Percentiles rank a stretch among this genome's conserved stretches.
phyloP scores from a whole-genome alignment of 106 monocot species.

The Agapanthus africanus region DNA sequence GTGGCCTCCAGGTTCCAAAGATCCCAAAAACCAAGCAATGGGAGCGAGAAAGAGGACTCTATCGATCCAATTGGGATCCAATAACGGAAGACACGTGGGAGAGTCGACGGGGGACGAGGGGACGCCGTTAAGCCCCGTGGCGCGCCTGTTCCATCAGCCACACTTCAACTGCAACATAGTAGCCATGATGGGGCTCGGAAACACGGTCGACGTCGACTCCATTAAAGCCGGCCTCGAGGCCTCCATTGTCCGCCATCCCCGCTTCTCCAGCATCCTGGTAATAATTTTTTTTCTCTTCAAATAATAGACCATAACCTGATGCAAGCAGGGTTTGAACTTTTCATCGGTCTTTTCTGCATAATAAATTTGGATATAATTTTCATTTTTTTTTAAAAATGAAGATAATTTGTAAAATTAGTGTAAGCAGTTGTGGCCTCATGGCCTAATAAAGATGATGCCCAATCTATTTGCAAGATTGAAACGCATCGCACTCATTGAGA shows the following conservation, averaged over 20 bases:
- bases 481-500: too few species aligned
- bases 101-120: conserved; percentile 6
- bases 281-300: neutral
- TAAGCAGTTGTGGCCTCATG: too few species aligned
- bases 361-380: too few species aligned
- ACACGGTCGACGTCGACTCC: conserved; percentile 31
- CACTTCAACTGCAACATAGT: conserved; percentile 70
- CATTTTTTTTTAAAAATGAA: too few species aligned
- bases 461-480: too few species aligned
- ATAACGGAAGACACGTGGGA: too few species aligned
- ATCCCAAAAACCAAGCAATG: neutral
- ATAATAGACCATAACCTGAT: too few species aligned
- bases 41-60: conserved; percentile 12
- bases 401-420: too few species aligned
- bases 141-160: conserved; percentile 64
- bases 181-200: conserved; percentile 34
- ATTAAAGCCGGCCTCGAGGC: conserved; percentile 39
- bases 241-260: conserved; percentile 50
- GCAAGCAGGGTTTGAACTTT: too few species aligned
- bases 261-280: conserved; percentile 64
- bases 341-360: too few species aligned
- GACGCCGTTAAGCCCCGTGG: conserved; percentile 63
- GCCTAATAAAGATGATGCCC: too few species aligned
- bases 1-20: too few species aligned
- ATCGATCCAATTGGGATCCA: neutral